Percentiles rank a stretch among this genome's conserved stretches.
Conservation (phyloP, 345 rosid genomes). For the Raphanus sativus region DNA sequence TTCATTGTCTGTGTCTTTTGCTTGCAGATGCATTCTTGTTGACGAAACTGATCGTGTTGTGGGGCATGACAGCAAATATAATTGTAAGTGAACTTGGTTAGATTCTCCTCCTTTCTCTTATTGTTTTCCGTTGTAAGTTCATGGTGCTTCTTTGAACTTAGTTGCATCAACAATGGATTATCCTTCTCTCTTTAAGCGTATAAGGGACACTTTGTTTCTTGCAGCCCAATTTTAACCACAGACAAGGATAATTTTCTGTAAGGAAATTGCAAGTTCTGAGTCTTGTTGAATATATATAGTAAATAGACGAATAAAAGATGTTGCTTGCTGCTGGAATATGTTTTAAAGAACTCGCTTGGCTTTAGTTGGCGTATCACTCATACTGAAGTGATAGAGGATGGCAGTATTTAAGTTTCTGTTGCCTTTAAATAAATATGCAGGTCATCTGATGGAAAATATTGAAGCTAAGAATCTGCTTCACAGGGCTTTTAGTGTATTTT, state of each 20-base stretch:
- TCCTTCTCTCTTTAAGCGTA: too few relatives aligned
- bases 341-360: not conserved
- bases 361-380: not conserved
- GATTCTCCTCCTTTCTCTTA: not conserved
- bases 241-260: not conserved
- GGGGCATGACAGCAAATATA: slow-evolving; percentile 90
- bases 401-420: too few relatives aligned
- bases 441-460: slow-evolving; percentile 96
- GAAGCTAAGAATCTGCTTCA: slow-evolving; percentile 74
- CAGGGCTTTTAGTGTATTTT: slow-evolving; percentile 96
- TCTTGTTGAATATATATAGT: not conserved
- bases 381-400: not conserved
- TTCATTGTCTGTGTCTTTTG: slow-evolving; percentile 9
- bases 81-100: slow-evolving; percentile 53
- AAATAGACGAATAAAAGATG: not conserved
- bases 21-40: slow-evolving; percentile 87
- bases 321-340: not conserved
- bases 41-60: slow-evolving; percentile 79
- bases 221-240: too few relatives aligned
- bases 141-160: not conserved
- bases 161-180: not conserved
- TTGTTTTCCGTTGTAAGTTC: not conserved
- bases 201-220: too few relatives aligned
- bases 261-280: not conserved
- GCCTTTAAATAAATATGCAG: slow-evolving; percentile 39